Base-by-base conservation (phyloP, 495 filamentous ascomycete genomes). In the Penicillium pancosmium region DNA sequence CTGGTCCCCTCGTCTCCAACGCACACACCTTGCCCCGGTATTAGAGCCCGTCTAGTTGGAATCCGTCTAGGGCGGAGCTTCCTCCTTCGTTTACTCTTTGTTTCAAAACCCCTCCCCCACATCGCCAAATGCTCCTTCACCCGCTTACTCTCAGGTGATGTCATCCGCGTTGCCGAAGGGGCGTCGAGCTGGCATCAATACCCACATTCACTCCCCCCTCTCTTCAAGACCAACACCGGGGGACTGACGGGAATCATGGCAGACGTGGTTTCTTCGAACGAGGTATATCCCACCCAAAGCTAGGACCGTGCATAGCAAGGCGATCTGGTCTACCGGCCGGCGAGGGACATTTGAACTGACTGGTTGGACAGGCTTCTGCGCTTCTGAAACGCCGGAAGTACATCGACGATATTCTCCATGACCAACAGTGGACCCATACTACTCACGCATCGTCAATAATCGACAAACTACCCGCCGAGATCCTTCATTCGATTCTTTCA, bases 401-500 rank as follows among this genome's bases (percentile, higher is more conserved):
- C 23, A 54, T 63, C 3, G 54, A 64, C 5, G 34, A 61, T 27
- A 59, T 66, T 19, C 58, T 61, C 33, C 50, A 62, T 34, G 60
- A 55, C 6, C 43, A 19, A 25, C 25, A 47, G 18, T 47, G 60
- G 38, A 53, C 31, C 9, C 16, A 50, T 2, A 49, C 27, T 1
- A 44, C 52, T 8, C 23, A 55, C 21, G 34, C 56, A n/a, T 12
- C 27, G 2, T 63, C 64, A 4, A 56, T 63, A 15, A 54, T 88
- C 3, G 62, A 76, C 27, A 61, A 73, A 31, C 78, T 91, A 1
- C 90, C 90, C 4, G 49, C 80, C 38, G 90, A 92, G 62, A 69
- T 92, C 3, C 73, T 91, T 33, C 75, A 84, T 53, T 65, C 77
- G 13, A 86, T 92, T 47, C 63, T 91, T 13, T 79, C 78, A 19